These are phyloP conservation scores for Teratosphaeria nubilosa DNA, from an alignment of 2,329 filamentous ascomycete genomes.

Conservation along the genomic window DNA sequence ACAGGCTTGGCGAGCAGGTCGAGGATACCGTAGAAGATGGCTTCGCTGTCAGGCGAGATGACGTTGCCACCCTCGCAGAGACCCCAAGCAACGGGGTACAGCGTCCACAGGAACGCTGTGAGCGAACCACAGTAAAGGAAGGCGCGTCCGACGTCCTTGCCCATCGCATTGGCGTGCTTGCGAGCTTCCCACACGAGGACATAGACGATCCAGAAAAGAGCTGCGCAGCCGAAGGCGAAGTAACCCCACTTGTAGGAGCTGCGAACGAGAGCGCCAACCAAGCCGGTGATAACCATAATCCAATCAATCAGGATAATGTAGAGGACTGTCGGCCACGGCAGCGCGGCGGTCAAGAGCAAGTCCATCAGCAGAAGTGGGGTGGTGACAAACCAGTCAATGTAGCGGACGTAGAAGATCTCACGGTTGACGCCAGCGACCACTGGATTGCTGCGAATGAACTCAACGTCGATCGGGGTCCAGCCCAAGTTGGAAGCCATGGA, in stretches of 20 bases:
- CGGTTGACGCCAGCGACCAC: slow-evolving; percentile 44
- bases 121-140: slow-evolving; percentile 49
- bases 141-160: slow-evolving; percentile 41
- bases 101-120: slow-evolving; percentile 52
- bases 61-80: slow-evolving; percentile 55
- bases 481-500: slow-evolving; percentile 58
- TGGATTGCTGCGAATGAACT: slow-evolving; percentile 41
- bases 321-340: slow-evolving; percentile 55
- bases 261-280: slow-evolving; percentile 54
- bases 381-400: slow-evolving; percentile 47
- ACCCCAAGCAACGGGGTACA: slow-evolving; percentile 56
- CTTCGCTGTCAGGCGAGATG: slow-evolving; percentile 56
- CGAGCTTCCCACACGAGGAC: slow-evolving; percentile 48
- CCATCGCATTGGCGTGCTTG: slow-evolving; percentile 45
- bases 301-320: slow-evolving; percentile 53
- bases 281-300: slow-evolving; percentile 57
- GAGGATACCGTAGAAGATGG: slow-evolving; percentile 58
- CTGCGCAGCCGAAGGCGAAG: slow-evolving; percentile 45
- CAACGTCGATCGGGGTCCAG: slow-evolving; percentile 51
- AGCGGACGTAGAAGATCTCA: slow-evolving; percentile 57
- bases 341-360: slow-evolving; percentile 52
- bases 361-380: slow-evolving; percentile 55
- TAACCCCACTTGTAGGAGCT: slow-evolving; percentile 61
- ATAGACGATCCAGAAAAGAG: slow-evolving; percentile 48
- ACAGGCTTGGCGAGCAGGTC: slow-evolving; percentile 56